phyloP scores from a whole-genome alignment of 257 asterid genomes.

The Cordia subcordata region DNA sequence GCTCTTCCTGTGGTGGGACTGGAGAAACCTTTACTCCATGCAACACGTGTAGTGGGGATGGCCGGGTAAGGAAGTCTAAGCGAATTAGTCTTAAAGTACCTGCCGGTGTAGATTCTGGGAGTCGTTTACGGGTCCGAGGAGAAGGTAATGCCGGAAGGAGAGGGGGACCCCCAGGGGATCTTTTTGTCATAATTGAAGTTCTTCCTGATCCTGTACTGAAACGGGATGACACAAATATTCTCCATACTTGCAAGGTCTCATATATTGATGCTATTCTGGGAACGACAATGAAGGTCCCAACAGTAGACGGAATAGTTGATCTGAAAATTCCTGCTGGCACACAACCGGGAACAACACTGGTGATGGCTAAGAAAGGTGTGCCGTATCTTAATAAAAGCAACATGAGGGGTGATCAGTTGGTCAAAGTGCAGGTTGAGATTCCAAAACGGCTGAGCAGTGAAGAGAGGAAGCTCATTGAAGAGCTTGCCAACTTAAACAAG shows the following conservation, averaged over 20 bases:
- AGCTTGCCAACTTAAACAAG: conserved; percentile 70
- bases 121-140: conserved; percentile 80
- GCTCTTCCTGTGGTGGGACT: conserved; percentile 76
- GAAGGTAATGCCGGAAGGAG: conserved; percentile 89
- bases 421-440: conserved; percentile 91
- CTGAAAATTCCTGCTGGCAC: conserved; percentile 86
- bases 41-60: conserved; percentile 75
- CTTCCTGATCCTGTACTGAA: conserved; percentile 66
- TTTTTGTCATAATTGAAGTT: conserved; percentile 76
- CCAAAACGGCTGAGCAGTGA: conserved; percentile 86
- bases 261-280: conserved; percentile 89
- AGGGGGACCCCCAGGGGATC: conserved; percentile 96
- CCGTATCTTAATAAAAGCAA: conserved; percentile 64
- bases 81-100: conserved; percentile 94
- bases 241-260: conserved; percentile 82
- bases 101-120: conserved; percentile 86
- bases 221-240: conserved; percentile 84
- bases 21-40: conserved; percentile 90
- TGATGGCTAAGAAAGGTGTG: conserved; percentile 91
- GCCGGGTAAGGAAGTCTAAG: conserved; percentile 77
- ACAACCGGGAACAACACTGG: conserved; percentile 90
- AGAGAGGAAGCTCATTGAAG: conserved; percentile 90
- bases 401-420: conserved; percentile 98
- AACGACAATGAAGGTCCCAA: conserved; percentile 74
- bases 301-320: conserved; percentile 89